phyloP scores from a whole-genome alignment of 257 asterid species.

The Verbena officinalis region DNA sequence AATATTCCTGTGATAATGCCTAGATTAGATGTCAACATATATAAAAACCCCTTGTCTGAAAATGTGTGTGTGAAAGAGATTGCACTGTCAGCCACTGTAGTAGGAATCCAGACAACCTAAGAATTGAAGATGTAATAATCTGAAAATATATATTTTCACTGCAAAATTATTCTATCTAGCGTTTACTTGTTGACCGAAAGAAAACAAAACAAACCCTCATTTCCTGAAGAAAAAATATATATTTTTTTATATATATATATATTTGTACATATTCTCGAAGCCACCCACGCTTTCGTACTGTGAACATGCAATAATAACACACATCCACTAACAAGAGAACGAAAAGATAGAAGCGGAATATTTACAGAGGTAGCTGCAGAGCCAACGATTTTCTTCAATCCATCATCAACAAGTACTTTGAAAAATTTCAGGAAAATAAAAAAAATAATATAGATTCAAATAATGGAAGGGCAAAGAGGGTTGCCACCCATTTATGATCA shows the following conservation, averaged over 20 bases:
- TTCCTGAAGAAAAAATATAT: no score
- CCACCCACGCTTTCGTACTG: constrained; percentile 43
- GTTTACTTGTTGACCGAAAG: constrained; percentile 52
- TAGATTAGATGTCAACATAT: background rate
- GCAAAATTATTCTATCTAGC: constrained; percentile 34
- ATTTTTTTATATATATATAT: background rate
- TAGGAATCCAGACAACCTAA: constrained; percentile 32
- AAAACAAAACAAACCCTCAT: constrained; percentile 13
- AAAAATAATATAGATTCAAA: constrained; percentile 2
- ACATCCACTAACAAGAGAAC: constrained; percentile 35
- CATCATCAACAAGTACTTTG: constrained; percentile 39
- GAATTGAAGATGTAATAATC: constrained; percentile 24
- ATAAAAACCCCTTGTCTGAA: background rate
- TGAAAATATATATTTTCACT: constrained; percentile 24
- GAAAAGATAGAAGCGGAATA: no score
- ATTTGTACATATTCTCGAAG: background rate
- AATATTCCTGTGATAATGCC: constrained; percentile 8
- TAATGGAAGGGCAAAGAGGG: constrained; percentile 72
- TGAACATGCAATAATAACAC: constrained; percentile 51
- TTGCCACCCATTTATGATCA: constrained; percentile 50
- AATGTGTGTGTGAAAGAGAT: constrained; percentile 16
- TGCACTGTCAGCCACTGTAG: constrained; percentile 4
- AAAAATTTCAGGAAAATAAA: constrained; percentile 5
- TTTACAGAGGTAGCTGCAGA: background rate
- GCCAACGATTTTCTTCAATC: constrained; percentile 26